These are phyloP conservation scores for Papilionanthe hybrid DNA, from an alignment of 116 monocot genomes.

Conservation along the genomic window DNA sequence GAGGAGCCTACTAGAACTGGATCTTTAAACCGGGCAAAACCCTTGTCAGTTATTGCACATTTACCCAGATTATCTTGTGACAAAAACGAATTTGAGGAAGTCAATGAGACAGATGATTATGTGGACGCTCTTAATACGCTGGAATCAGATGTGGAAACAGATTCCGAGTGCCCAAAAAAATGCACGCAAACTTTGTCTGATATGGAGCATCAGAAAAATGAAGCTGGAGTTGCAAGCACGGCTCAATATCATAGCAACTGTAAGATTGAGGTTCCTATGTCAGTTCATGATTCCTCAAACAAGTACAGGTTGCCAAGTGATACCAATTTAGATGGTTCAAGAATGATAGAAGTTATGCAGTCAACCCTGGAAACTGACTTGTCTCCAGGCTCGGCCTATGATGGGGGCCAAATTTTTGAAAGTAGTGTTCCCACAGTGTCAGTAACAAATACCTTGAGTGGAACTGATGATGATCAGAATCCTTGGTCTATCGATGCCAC, in stretches of 20 bases:
- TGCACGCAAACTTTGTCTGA: constrained; percentile 30
- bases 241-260: constrained; percentile 18
- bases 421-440: constrained; percentile 9
- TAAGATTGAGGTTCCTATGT: constrained; percentile 21
- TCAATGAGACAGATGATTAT: constrained; percentile 78
- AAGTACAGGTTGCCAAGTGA: not conserved
- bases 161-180: constrained; percentile 68
- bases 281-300: constrained; percentile 6
- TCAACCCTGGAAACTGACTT: constrained; percentile 10
- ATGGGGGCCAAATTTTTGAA: constrained; percentile 14
- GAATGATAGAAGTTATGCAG: constrained; percentile 1
- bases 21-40: constrained; percentile 18
- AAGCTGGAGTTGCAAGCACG: constrained; percentile 7
- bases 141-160: constrained; percentile 84
- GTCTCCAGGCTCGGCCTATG: not conserved
- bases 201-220: constrained; percentile 9
- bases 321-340: constrained; percentile 14
- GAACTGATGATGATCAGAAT: constrained; percentile 7
- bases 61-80: constrained; percentile 16
- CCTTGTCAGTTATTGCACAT: constrained; percentile 22
- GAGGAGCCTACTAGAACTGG: constrained; percentile 15
- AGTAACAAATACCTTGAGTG: constrained; percentile 8
- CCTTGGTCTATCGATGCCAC: constrained; percentile 10
- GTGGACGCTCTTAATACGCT: constrained; percentile 82
- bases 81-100: constrained; percentile 46